Evolutionary conservation across 2,329 filamentous ascomycete genomes (phyloP).

Genomic region (Xylariaceae sp.): DNA sequence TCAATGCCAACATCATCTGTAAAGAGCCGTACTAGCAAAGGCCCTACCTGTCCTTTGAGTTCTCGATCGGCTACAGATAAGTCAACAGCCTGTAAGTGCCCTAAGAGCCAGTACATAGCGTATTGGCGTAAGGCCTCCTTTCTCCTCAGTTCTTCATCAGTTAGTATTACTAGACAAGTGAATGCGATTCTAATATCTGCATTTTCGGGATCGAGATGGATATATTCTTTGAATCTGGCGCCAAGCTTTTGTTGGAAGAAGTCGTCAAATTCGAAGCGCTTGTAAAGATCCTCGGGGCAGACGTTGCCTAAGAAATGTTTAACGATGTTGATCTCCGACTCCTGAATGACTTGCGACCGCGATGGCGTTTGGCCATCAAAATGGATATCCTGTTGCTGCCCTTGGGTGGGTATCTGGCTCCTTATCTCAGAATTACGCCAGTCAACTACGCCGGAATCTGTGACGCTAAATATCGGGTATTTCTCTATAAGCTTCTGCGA

Average conservation of each 20-base stretch:
- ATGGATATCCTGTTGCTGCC: slow-evolving; percentile 12
- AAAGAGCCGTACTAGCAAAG: slow-evolving; percentile 40
- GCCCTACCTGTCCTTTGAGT: slow-evolving; percentile 40
- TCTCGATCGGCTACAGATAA: slow-evolving; percentile 38
- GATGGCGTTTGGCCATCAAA: background rate
- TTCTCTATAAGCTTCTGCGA: slow-evolving; percentile 40
- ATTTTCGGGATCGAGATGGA: slow-evolving; percentile 44
- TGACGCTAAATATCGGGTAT: slow-evolving; percentile 40
- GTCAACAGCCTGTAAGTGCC: slow-evolving; percentile 39
- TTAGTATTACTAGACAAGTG: slow-evolving; percentile 39
- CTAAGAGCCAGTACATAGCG: slow-evolving; percentile 38
- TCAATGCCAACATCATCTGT: slow-evolving; percentile 40
- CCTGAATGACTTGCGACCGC: slow-evolving; percentile 34
- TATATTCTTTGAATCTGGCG: slow-evolving; percentile 40
- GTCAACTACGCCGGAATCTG: slow-evolving; percentile 37
- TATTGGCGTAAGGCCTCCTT: slow-evolving; percentile 36
- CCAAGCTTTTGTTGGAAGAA: slow-evolving; percentile 44
- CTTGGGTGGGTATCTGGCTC: slow-evolving; percentile 35
- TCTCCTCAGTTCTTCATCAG: slow-evolving; percentile 32
- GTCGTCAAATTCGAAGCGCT: slow-evolving; percentile 43
- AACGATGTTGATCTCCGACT: slow-evolving; percentile 43
- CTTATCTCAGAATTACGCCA: slow-evolving; percentile 41
- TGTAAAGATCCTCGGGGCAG: slow-evolving; percentile 43
- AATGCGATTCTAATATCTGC: slow-evolving; percentile 40
- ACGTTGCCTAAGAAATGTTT: slow-evolving; percentile 44